phyloP scores from a whole-genome alignment of 805 yeast species.

The Candida chilensis region DNA sequence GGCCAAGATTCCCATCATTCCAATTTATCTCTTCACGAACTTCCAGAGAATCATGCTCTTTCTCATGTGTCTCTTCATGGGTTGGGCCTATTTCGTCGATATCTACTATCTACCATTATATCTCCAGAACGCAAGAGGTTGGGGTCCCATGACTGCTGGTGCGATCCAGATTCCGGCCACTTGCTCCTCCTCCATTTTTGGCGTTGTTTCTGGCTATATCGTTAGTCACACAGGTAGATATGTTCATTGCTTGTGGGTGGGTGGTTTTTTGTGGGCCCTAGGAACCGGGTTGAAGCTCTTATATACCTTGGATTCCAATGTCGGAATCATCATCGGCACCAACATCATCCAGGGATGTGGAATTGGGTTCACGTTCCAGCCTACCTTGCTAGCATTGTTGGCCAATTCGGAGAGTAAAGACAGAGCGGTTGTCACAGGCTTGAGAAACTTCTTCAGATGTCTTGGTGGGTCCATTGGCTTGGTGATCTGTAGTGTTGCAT shows the following conservation, averaged over 20 bases:
- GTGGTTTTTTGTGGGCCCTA: slow-evolving; percentile 17
- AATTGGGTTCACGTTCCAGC: slow-evolving; percentile 27
- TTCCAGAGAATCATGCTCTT: too few relatives aligned
- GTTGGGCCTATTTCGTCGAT: slow-evolving; percentile 17
- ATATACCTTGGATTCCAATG: slow-evolving; percentile 11
- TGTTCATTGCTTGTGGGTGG: slow-evolving; percentile 12
- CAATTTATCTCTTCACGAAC: slow-evolving; percentile 11
- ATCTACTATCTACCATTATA: slow-evolving; percentile 17
- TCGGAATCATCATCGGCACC: slow-evolving; percentile 10
- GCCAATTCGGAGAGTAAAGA: slow-evolving; percentile 28
- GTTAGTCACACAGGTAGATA: slow-evolving; percentile 21
- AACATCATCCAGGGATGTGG: slow-evolving; percentile 10
- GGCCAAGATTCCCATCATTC: slow-evolving; percentile 20
- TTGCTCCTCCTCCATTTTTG: slow-evolving; percentile 15
- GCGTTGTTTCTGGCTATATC: slow-evolving; percentile 17
- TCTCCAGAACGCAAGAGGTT: slow-evolving; percentile 15
- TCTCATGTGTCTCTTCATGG: slow-evolving; percentile 10
- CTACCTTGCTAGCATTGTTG: slow-evolving; percentile 30
- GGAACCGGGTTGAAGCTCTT: slow-evolving; percentile 15
- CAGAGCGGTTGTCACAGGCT: slow-evolving; percentile 29
- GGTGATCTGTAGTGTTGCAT: too few relatives aligned
- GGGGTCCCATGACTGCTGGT: slow-evolving; percentile 11
- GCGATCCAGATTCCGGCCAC: slow-evolving; percentile 12
- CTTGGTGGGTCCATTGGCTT: slow-evolving; percentile 36
- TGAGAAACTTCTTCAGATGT: slow-evolving; percentile 28